These are phyloP conservation scores for Boletus barrowsii DNA, from an alignment of 768 basidiomycete species.

Conservation along the genomic window DNA sequence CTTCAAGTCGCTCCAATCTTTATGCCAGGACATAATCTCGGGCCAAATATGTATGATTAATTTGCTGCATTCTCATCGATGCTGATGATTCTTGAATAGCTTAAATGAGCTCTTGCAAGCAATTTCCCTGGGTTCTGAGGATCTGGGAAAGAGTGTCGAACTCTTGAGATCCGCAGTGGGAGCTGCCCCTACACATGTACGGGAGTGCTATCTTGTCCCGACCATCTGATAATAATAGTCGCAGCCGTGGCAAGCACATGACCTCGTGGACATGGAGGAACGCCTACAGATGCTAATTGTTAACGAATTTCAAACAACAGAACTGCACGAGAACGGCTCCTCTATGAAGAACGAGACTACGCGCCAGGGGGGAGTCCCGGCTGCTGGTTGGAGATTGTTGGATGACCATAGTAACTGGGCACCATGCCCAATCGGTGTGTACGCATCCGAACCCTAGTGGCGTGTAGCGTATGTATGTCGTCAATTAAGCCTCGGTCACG, in stretches of 20 bases:
- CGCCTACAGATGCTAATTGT: constrained; percentile 43
- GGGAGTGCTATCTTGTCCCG: background rate
- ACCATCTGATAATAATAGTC: background rate
- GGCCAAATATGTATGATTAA: constrained; percentile 33
- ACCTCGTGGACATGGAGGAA: constrained; percentile 54
- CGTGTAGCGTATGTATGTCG: background rate
- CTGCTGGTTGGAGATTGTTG: constrained; percentile 54
- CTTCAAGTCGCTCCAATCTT: constrained; percentile 47
- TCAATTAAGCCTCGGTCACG: constrained; percentile 4
- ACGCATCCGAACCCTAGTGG: constrained; percentile 12
- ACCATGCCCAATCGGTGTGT: constrained; percentile 68
- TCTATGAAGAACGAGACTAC: background rate
- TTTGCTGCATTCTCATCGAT: background rate
- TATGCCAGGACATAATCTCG: constrained; percentile 35
- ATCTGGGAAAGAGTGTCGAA: constrained; percentile 17
- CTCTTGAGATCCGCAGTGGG: constrained; percentile 12
- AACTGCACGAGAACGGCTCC: background rate
- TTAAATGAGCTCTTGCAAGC: constrained; percentile 19
- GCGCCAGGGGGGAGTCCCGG: background rate
- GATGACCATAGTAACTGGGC: constrained; percentile 48
- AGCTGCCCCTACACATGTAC: constrained; percentile 15
- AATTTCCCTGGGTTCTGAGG: constrained; percentile 17
- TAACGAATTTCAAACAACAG: constrained; percentile 3
- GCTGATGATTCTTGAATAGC: constrained; percentile 16
- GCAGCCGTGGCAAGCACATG: constrained; percentile 50